A percentile compares a stretch with the other conserved stretches of the same genome.
Conservation (phyloP, 139 green algal genomes). For the Nannochloris sp. region DNA sequence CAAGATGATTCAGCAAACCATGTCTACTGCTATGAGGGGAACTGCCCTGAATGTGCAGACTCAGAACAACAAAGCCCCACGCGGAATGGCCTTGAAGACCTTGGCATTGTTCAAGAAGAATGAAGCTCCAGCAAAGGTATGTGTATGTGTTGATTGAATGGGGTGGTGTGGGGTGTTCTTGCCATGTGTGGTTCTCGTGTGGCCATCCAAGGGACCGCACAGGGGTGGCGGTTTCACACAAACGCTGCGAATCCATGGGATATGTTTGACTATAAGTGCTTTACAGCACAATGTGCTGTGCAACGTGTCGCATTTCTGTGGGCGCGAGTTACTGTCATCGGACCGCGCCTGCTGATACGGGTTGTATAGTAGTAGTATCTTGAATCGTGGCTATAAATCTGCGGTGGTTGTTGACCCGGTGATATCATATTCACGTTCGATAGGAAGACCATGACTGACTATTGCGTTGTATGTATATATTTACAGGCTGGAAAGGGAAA, state of each 20-base stretch:
- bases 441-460: not conserved
- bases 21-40: not conserved
- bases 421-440: too few relatives aligned
- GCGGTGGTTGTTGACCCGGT: too few relatives aligned
- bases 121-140: not conserved
- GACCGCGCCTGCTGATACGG: too few relatives aligned
- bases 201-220: too few relatives aligned
- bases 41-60: not conserved
- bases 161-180: not conserved
- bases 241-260: too few relatives aligned
- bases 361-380: too few relatives aligned
- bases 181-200: not conserved
- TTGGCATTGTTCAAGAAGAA: not conserved
- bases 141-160: not conserved
- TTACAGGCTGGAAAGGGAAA: not conserved
- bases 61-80: not conserved
- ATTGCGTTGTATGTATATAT: not conserved
- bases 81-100: not conserved
- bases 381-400: too few relatives aligned
- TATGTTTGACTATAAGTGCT: too few relatives aligned
- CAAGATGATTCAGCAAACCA: not conserved
- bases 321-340: too few relatives aligned
- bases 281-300: too few relatives aligned
- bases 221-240: too few relatives aligned
- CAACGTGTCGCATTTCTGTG: too few relatives aligned